Percentiles rank a stretch among this genome's conserved stretches.
These are phyloP conservation scores for Pichia sp. DNA, from an alignment of 1,139 yeast genomes.

Conservation along the genomic window DNA sequence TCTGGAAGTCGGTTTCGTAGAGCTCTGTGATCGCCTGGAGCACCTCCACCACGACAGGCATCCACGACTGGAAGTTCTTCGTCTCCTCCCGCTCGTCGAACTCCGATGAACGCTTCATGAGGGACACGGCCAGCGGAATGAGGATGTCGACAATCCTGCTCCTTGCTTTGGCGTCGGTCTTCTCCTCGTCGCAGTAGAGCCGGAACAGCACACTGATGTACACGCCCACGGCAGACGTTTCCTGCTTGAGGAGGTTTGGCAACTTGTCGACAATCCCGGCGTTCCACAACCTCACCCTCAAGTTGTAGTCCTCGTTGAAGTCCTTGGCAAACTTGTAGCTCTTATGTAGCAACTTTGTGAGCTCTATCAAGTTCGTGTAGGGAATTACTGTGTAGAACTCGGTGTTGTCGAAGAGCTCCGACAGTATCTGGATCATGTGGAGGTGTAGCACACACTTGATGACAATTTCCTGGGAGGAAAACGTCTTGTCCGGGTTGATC, in stretches of 20 bases:
- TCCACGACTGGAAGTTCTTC: constrained; percentile 79
- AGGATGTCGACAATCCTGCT: constrained; percentile 48
- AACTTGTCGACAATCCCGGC: constrained; percentile 89
- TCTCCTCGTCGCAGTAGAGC: constrained; percentile 66
- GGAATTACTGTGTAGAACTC: constrained; percentile 70
- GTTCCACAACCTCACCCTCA: constrained; percentile 82
- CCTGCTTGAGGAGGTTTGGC: constrained; percentile 89
- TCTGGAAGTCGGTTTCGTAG: constrained; percentile 68
- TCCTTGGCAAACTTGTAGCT: constrained; percentile 80
- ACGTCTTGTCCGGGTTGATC: constrained; percentile 10
- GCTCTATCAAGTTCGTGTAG: constrained; percentile 51
- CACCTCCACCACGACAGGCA: constrained; percentile 87
- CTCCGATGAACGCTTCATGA: constrained; percentile 64
- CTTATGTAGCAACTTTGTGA: constrained; percentile 57
- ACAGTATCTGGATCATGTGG: constrained; percentile 79
- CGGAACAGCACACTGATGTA: constrained; percentile 77
- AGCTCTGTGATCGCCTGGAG: constrained; percentile 76
- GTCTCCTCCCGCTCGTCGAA: constrained; percentile 76
- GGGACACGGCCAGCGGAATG: constrained; percentile 67
- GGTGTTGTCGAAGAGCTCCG: constrained; percentile 73
- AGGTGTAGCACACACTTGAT: constrained; percentile 89
- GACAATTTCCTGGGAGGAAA: constrained; percentile 51
- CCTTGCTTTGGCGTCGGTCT: constrained; percentile 32
- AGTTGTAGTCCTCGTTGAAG: constrained; percentile 84
- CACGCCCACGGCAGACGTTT: constrained; percentile 85